A percentile compares a stretch with the other conserved stretches of the same genome.
These are phyloP conservation scores for Chytridium lagenaria DNA, from an alignment of 371 early-diverging fungal genomes.

Conservation along the genomic window DNA sequence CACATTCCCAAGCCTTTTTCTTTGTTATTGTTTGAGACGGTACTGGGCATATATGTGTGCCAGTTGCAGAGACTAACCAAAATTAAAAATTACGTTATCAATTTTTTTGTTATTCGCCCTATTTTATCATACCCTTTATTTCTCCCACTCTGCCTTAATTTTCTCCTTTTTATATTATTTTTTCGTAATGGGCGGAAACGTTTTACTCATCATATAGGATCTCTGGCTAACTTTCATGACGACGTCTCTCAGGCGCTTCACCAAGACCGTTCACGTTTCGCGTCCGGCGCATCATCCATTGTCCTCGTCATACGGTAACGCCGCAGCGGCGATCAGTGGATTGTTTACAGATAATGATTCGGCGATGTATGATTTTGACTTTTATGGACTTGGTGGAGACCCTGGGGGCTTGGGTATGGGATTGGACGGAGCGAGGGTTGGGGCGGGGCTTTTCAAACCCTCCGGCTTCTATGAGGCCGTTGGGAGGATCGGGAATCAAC, in stretches of 20 bases:
- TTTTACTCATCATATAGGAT: neutral
- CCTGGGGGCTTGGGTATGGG: neutral
- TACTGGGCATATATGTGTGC: no score
- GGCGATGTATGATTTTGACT: conserved; percentile 1
- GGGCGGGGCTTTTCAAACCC: no score
- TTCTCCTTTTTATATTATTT: neutral
- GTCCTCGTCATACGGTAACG: neutral
- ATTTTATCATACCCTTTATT: neutral
- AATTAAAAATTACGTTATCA: no score
- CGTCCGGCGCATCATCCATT: neutral
- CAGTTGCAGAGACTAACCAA: no score
- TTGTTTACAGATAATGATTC: neutral
- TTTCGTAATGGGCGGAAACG: neutral
- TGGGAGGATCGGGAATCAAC: no score
- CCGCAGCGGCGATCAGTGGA: conserved; percentile 4
- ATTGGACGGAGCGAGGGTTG: neutral
- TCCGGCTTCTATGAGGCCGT: no score
- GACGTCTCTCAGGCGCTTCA: neutral
- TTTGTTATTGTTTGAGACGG: no score
- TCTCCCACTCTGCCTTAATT: neutral
- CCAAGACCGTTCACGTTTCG: neutral
- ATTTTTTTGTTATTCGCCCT: no score
- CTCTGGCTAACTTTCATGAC: neutral
- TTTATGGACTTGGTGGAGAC: neutral
- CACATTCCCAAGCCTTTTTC: no score